A percentile compares a stretch with the other conserved stretches of the same genome.
Evolutionary conservation across 768 basidiomycete genomes (phyloP).

Genomic region (Hericium coralloides): DNA sequence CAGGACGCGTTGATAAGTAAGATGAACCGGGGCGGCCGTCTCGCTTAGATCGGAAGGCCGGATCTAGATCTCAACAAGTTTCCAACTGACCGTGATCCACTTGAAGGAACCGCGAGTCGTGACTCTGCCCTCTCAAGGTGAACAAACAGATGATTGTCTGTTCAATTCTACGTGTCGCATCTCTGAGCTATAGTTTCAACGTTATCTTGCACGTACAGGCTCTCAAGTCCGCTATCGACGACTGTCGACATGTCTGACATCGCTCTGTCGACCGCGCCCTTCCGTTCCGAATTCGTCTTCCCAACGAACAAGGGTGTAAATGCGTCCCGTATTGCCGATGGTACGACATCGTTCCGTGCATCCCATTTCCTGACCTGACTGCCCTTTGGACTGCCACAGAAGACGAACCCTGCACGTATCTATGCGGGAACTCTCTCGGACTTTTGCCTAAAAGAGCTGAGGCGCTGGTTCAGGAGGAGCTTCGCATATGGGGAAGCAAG

Average conservation of each 20-base stretch:
- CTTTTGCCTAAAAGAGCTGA: conserved; percentile 67
- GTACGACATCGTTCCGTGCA: background rate
- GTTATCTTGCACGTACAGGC: too few species aligned
- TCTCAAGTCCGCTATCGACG: too few species aligned
- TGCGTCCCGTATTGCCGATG: conserved; percentile 21
- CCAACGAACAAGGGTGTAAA: conserved; percentile 44
- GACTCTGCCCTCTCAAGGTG: too few species aligned
- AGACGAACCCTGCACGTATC: conserved; percentile 63
- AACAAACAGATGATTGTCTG: too few species aligned
- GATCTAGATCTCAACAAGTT: background rate
- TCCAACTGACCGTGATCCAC: background rate
- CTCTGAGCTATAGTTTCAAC: too few species aligned
- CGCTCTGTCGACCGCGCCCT: conserved; percentile 1
- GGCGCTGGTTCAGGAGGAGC: conserved; percentile 69
- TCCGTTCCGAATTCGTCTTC: conserved; percentile 16
- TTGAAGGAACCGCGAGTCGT: too few species aligned
- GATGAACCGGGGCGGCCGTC: too few species aligned
- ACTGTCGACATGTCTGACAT: too few species aligned
- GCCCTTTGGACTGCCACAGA: conserved; percentile 15
- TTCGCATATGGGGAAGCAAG: conserved; percentile 75
- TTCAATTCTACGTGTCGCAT: too few species aligned
- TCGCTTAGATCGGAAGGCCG: background rate
- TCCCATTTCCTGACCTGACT: background rate
- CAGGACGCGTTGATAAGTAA: too few species aligned
- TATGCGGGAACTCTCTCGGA: conserved; percentile 95